Evolutionary conservation across 2,329 filamentous ascomycete species (phyloP).

Genomic region (Fusarium newnesense): DNA sequence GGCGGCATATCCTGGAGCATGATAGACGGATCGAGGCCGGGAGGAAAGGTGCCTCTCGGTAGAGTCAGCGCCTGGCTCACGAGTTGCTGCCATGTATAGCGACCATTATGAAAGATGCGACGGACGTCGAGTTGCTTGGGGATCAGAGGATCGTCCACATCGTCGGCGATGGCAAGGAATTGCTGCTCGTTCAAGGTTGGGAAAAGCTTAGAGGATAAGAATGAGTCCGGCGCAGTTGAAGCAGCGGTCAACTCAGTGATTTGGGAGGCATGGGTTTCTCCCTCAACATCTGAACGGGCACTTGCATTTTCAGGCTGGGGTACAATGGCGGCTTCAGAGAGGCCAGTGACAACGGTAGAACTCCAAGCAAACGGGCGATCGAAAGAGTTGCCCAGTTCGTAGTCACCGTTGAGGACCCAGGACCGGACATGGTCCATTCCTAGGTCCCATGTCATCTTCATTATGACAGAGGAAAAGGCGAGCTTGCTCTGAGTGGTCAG

Average conservation of each 20-base stretch:
- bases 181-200: constrained; percentile 15
- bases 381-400: constrained; percentile 33
- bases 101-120: constrained; percentile 36
- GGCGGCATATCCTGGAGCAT: constrained; percentile 43
- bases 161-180: constrained; percentile 26
- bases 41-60: constrained; percentile 35
- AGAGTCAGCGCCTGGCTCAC: constrained; percentile 29
- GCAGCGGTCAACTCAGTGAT: constrained; percentile 20
- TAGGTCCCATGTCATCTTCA: constrained; percentile 45
- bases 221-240: constrained; percentile 23
- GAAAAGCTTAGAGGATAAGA: constrained; percentile 2
- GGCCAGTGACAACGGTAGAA: constrained; percentile 40
- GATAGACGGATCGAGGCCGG: constrained; percentile 36
- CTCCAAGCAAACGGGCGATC: constrained; percentile 39
- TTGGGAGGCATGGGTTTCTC: constrained; percentile 11
- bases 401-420: constrained; percentile 42
- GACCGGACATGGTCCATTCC: constrained; percentile 45
- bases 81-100: constrained; percentile 39
- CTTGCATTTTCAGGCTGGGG: constrained; percentile 34
- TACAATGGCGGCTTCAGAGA: constrained; percentile 37
- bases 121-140: constrained; percentile 35
- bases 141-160: constrained; percentile 38
- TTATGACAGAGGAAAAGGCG: constrained; percentile 22
- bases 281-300: constrained; percentile 27
- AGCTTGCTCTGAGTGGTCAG: constrained; percentile 14